Evolutionary conservation across 2,329 filamentous ascomycete species (phyloP).

Genomic region (Hypoxylon sp.): DNA sequence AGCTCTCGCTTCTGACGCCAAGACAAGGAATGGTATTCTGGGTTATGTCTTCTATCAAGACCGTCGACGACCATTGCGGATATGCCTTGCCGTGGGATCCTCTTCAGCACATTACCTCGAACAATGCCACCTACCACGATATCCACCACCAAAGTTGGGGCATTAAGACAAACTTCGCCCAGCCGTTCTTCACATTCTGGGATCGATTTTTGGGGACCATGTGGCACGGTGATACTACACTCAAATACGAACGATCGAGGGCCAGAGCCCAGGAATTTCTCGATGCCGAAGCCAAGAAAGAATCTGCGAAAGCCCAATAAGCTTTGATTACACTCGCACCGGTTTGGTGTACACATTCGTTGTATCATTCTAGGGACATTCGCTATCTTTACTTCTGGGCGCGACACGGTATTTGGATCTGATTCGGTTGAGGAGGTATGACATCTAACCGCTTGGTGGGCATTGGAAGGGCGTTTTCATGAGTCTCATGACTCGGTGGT

Average conservation of each 20-base stretch:
- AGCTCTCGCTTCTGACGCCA: conserved; percentile 82
- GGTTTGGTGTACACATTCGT: conserved; percentile 33
- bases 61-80: conserved; percentile 96
- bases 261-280: conserved; percentile 55
- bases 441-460: conserved; percentile 31
- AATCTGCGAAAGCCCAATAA: conserved; percentile 47
- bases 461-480: conserved; percentile 39
- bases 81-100: conserved; percentile 97
- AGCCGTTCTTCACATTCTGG: conserved; percentile 97
- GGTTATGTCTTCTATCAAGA: conserved; percentile 90
- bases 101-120: conserved; percentile 88
- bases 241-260: conserved; percentile 58
- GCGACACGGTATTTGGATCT: conserved; percentile 38
- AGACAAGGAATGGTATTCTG: conserved; percentile 93
- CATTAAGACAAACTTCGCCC: conserved; percentile 94
- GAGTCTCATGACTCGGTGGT: conserved; percentile 26
- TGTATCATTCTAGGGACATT: conserved; percentile 47
- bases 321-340: conserved; percentile 13
- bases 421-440: conserved; percentile 32
- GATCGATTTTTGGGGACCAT: conserved; percentile 84
- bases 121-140: conserved; percentile 97
- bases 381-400: conserved; percentile 30
- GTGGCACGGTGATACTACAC: conserved; percentile 74
- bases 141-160: conserved; percentile 99
- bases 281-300: conserved; percentile 61